Base-by-base conservation (phyloP, 106 monocot genomes). In the Dactylorhiza incarnata region DNA sequence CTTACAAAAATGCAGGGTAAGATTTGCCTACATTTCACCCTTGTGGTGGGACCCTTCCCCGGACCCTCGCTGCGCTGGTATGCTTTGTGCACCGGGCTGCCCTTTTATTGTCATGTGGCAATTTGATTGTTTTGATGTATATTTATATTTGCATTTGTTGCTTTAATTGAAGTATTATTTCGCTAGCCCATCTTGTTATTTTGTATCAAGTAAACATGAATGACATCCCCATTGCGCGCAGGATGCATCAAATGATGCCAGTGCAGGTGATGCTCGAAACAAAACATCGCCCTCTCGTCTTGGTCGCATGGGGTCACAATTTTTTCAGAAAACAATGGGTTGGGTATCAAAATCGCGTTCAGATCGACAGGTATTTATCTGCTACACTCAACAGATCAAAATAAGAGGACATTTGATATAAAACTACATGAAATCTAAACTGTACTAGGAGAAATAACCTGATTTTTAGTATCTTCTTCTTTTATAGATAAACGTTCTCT, bases 291-390 rank as follows among this genome's bases (percentile, higher is more conserved):
- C 61, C 49, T 84, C 94, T 71, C 85, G 90, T 29, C 80, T 97
- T 77, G 89, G 93, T 47, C 78, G 77, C 72, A 68, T 97, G 51
- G 93, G 91, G 37, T 85, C 93, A 48, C 74, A 81, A 49, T 47
- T 94, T 58, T 63, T 93, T 76, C 93, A 87, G 50, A 92, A 86
- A 72, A 88, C 95, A 5, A 63, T 97, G 50, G 91, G 93, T 19
- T 91, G 90, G 93, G 86, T 97, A 29, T 77, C 93, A 81, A 88
- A 83, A 77, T 82, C 85, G 25, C 89, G 50, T 22, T 50, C 73
- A 22, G 73, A 85, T 75, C 81, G 78, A 9, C 89, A 97, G 96
- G 96, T 97, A 78, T 16, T 68, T 81, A 65, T 26, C 26, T 9
- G 6, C 45, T 76, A 13, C 74, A 23, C 9, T 25, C 29, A 29